These are phyloP conservation scores for Lablab purpureus DNA, from an alignment of 306 rosid genomes.

Conservation along the genomic window DNA sequence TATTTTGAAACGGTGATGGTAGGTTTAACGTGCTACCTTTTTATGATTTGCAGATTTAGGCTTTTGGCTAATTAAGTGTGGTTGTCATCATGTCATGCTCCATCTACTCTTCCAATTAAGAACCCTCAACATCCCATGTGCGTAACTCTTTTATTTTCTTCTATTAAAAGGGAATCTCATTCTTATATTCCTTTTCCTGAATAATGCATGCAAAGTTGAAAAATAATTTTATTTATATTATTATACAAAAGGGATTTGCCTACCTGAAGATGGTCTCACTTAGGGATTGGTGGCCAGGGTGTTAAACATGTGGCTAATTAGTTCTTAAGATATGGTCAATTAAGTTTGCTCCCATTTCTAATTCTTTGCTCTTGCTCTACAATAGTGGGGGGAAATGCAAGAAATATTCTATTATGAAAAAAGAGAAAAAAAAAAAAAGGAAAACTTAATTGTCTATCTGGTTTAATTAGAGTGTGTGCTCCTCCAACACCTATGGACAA, in stretches of 20 bases:
- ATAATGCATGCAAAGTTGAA: neutral
- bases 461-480: neutral
- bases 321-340: neutral
- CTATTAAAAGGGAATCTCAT: neutral
- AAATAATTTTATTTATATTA: neutral
- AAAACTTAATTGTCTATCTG: neutral
- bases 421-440: neutral
- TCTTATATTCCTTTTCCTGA: neutral
- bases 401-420: neutral
- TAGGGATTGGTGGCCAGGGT: neutral
- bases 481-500: neutral
- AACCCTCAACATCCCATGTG: slow-evolving; percentile 52
- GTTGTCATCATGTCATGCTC: slow-evolving; percentile 43
- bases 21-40: slow-evolving; percentile 42
- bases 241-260: neutral
- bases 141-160: neutral
- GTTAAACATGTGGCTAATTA: slow-evolving; percentile 20
- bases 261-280: slow-evolving; percentile 8
- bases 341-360: neutral
- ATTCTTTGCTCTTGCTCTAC: neutral
- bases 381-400: neutral
- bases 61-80: slow-evolving; percentile 30
- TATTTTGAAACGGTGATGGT: neutral
- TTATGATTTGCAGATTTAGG: slow-evolving; percentile 17
- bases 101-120: slow-evolving; percentile 24